A percentile compares a stretch with the other conserved stretches of the same genome.
Conservation (phyloP, 2,329 filamentous ascomycete genomes). For the Aureobasidium sp. region DNA sequence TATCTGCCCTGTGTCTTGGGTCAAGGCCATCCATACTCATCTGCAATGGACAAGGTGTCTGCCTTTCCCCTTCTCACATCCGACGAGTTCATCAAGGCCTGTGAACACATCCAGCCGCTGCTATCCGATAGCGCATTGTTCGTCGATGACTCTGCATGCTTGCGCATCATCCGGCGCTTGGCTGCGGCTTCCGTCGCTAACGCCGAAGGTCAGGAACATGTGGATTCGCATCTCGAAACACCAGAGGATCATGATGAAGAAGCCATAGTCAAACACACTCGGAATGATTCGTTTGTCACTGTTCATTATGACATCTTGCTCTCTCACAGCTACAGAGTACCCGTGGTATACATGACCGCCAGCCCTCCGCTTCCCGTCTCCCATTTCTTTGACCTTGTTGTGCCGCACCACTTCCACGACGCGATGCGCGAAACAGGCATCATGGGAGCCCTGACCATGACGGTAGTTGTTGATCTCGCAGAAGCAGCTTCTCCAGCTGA, state of each 20-base stretch:
- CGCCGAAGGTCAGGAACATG: not conserved
- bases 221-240: not conserved
- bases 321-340: slow-evolving; percentile 38
- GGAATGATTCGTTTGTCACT: slow-evolving; percentile 19
- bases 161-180: slow-evolving; percentile 13
- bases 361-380: slow-evolving; percentile 11
- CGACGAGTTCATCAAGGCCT: slow-evolving; percentile 26
- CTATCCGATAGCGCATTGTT: not conserved
- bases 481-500: not conserved
- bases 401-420: slow-evolving; percentile 26
- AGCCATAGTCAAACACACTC: not conserved
- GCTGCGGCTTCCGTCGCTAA: not conserved
- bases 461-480: slow-evolving; percentile 19
- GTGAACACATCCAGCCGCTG: slow-evolving; percentile 23
- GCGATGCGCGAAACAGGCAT: slow-evolving; percentile 23
- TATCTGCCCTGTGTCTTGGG: not conserved
- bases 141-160: not conserved
- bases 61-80: slow-evolving; percentile 25
- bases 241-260: not conserved
- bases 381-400: slow-evolving; percentile 30
- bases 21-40: not conserved
- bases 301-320: slow-evolving; percentile 33
- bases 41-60: not conserved
- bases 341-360: slow-evolving; percentile 35
- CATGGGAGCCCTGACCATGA: slow-evolving; percentile 31